phyloP scores from a whole-genome alignment of 495 filamentous ascomycete species.

The Entonaema liquescens region DNA sequence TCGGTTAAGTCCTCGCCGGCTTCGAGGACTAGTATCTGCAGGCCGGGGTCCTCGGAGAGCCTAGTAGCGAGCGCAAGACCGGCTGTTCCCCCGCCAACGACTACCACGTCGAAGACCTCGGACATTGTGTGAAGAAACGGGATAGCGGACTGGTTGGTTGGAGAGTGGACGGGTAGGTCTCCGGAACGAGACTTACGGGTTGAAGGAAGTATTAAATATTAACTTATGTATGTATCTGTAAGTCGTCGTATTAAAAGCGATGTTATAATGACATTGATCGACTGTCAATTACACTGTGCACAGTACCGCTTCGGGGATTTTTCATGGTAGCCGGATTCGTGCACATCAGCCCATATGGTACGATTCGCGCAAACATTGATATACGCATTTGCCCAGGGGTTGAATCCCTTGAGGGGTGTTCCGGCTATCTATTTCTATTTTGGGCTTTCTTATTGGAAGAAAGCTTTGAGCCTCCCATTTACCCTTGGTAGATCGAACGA shows the following conservation, averaged over 20 bases:
- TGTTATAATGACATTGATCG: neutral
- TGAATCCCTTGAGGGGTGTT: neutral
- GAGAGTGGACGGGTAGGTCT: neutral
- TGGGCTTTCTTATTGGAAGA: neutral
- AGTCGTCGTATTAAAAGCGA: neutral
- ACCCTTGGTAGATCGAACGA: neutral
- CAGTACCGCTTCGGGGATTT: neutral
- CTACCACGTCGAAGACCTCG: neutral
- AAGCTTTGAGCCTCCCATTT: neutral
- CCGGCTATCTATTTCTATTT: neutral
- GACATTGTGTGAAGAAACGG: neutral
- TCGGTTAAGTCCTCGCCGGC: conserved; percentile 48
- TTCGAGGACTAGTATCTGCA: conserved; percentile 60
- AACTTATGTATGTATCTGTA: neutral
- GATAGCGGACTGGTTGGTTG: neutral
- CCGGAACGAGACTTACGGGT: neutral
- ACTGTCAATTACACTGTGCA: neutral
- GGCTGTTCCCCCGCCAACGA: conserved; percentile 7
- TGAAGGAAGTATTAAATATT: neutral
- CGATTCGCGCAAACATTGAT: neutral
- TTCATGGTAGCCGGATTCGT: neutral
- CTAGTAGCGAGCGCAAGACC: conserved; percentile 55
- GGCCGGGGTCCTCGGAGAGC: conserved; percentile 54
- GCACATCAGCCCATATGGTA: neutral
- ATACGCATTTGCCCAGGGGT: neutral